These are phyloP conservation scores for Ceraceosorus guamensis DNA, from an alignment of 1,284 basidiomycete genomes.

Conservation along the genomic window DNA sequence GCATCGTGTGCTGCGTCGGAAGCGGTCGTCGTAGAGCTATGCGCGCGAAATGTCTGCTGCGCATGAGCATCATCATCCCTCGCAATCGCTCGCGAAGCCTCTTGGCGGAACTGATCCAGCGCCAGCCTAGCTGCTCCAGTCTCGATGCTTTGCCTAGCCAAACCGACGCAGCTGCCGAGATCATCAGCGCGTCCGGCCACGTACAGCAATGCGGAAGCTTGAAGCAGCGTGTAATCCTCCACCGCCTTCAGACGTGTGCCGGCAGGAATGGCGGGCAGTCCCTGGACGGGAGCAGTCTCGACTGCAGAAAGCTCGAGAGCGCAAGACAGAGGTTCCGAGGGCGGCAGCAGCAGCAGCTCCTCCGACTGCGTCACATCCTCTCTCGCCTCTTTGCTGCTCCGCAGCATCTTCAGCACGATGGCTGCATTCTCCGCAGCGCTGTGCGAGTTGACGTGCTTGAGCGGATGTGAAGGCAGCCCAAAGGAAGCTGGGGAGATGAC, in stretches of 20 bases:
- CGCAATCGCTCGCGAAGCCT: too few relatives aligned
- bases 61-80: too few relatives aligned
- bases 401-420: conserved; percentile 33
- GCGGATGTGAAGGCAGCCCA: conserved; percentile 27
- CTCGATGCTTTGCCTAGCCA: too few relatives aligned
- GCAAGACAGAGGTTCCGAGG: neutral
- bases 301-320: conserved; percentile 1
- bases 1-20: too few relatives aligned
- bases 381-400: neutral
- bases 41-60: too few relatives aligned
- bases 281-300: neutral
- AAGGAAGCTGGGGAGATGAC: conserved; percentile 36
- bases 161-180: too few relatives aligned
- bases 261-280: conserved; percentile 33
- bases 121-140: too few relatives aligned
- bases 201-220: conserved; percentile 40
- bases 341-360: too few relatives aligned
- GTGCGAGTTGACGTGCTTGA: conserved; percentile 32
- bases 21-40: too few relatives aligned
- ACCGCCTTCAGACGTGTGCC: conserved; percentile 29
- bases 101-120: too few relatives aligned
- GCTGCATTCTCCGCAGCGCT: conserved; percentile 37
- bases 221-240: conserved; percentile 40
- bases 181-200: too few relatives aligned
- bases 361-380: neutral